Percentiles rank a stretch among this genome's conserved stretches.
phyloP scores from a whole-genome alignment of 805 yeast species.

The Saturnispora kantuleensis region DNA sequence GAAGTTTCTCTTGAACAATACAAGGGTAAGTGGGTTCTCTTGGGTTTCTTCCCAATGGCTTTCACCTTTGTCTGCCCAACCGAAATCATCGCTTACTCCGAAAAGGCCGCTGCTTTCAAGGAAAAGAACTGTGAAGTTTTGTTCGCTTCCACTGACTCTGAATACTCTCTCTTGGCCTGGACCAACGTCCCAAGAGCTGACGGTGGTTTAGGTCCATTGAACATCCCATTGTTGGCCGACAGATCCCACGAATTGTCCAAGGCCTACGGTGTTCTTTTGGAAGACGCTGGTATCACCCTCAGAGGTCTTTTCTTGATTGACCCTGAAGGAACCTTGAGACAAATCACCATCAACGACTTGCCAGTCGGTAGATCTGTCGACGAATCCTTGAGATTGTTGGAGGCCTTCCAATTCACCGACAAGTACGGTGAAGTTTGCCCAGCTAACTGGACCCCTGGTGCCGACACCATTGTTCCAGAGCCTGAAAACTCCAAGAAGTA shows the following conservation, averaged over 20 bases:
- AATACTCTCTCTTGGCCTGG: constrained; percentile 96
- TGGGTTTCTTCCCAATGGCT: constrained; percentile 97
- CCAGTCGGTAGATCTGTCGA: constrained; percentile 99
- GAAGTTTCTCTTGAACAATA: constrained; percentile 89
- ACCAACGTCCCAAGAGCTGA: constrained; percentile 92
- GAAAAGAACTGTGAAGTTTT: constrained; percentile 81
- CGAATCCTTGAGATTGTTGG: constrained; percentile 93
- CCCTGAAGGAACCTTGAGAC: constrained; percentile 92
- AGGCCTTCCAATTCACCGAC: constrained; percentile 99
- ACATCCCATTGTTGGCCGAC: constrained; percentile 93
- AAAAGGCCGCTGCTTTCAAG: constrained; percentile 82
- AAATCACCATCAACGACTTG: constrained; percentile 94
- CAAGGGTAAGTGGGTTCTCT: constrained; percentile 96
- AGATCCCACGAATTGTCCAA: constrained; percentile 89
- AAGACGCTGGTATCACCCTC: constrained; percentile 93
- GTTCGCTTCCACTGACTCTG: constrained; percentile 97
- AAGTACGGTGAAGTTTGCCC: constrained; percentile 99
- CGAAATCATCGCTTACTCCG: constrained; percentile 97
- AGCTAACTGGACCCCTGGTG: constrained; percentile 97
- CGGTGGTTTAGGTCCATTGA: constrained; percentile 95
- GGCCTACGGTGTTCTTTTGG: constrained; percentile 96
- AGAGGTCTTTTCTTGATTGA: constrained; percentile 98
- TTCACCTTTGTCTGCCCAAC: constrained; percentile 99
- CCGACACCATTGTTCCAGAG: constrained; percentile 83
- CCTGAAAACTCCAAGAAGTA: constrained; percentile 71